phyloP scores from a whole-genome alignment of 192 early-diverging fungal species.

The Umbelopsis ramanniana region DNA sequence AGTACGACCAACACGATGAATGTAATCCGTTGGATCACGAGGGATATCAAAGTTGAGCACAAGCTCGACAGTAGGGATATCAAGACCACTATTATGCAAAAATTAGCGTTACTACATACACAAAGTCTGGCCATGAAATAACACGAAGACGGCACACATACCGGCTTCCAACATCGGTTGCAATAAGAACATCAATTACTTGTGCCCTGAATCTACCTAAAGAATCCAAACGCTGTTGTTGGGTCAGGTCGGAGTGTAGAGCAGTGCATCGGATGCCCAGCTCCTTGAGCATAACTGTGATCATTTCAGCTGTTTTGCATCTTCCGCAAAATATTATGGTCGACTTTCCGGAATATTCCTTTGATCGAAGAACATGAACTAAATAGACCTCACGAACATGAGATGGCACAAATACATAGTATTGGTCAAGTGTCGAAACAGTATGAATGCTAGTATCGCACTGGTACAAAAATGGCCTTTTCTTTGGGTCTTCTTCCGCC shows the following conservation, averaged over 20 bases:
- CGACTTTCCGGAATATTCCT: constrained; percentile 74
- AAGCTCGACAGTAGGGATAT: constrained; percentile 92
- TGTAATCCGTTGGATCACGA: constrained; percentile 93
- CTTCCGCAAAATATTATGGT: constrained; percentile 93
- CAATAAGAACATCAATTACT: constrained; percentile 86
- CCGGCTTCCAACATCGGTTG: constrained; percentile 97
- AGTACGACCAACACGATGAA: constrained; percentile 98
- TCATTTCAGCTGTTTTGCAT: constrained; percentile 82
- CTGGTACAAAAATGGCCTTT: constrained; percentile 58
- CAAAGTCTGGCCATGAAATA: neutral
- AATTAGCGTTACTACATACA: neutral
- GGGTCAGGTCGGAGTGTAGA: constrained; percentile 93
- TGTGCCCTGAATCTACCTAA: constrained; percentile 91
- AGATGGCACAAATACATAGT: constrained; percentile 92
- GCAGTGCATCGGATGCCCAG: constrained; percentile 90
- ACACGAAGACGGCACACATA: constrained; percentile 34
- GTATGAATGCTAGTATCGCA: constrained; percentile 66
- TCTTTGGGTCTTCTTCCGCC: constrained; percentile 40
- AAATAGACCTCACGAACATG: constrained; percentile 90
- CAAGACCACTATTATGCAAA: constrained; percentile 76
- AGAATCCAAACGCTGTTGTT: constrained; percentile 87
- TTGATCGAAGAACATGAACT: constrained; percentile 74
- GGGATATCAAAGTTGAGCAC: constrained; percentile 98
- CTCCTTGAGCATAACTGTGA: constrained; percentile 88
- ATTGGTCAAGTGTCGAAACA: constrained; percentile 86